Evolutionary conservation across 805 yeast genomes (phyloP).

Genomic region (Candida sakaeoensis): DNA sequence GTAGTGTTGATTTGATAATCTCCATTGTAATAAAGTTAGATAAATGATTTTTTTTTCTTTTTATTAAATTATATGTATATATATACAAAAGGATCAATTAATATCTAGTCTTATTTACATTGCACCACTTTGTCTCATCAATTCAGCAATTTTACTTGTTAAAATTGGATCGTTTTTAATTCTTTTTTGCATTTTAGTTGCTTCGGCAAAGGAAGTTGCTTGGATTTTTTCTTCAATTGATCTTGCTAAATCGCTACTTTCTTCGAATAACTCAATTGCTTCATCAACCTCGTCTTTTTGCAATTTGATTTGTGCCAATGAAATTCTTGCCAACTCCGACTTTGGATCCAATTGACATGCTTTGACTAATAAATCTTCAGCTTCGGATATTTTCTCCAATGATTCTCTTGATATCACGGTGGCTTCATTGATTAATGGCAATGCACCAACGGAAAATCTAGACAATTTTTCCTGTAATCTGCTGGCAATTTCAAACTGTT

Average conservation of each 20-base stretch:
- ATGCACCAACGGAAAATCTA: constrained; percentile 75
- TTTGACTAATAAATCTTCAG: constrained; percentile 61
- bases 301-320: constrained; percentile 88
- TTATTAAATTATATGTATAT: background rate
- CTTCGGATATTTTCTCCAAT: constrained; percentile 46
- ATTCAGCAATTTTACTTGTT: constrained; percentile 58
- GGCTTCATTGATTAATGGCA: constrained; percentile 89
- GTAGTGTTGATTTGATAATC: constrained; percentile 13
- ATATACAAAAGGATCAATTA: background rate
- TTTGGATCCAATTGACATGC: constrained; percentile 85
- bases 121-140: constrained; percentile 35
- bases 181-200: constrained; percentile 83
- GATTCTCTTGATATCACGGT: constrained; percentile 59
- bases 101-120: constrained; percentile 8
- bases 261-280: constrained; percentile 79
- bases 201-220: constrained; percentile 88
- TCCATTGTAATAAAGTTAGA: constrained; percentile 1
- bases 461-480: constrained; percentile 72
- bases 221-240: constrained; percentile 82
- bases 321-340: constrained; percentile 82
- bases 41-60: background rate
- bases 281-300: constrained; percentile 79
- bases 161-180: constrained; percentile 68
- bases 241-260: constrained; percentile 79
- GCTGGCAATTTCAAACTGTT: constrained; percentile 82